These are phyloP conservation scores for Copromyces sp. DNA, from an alignment of 495 filamentous ascomycete genomes.

Conservation along the genomic window DNA sequence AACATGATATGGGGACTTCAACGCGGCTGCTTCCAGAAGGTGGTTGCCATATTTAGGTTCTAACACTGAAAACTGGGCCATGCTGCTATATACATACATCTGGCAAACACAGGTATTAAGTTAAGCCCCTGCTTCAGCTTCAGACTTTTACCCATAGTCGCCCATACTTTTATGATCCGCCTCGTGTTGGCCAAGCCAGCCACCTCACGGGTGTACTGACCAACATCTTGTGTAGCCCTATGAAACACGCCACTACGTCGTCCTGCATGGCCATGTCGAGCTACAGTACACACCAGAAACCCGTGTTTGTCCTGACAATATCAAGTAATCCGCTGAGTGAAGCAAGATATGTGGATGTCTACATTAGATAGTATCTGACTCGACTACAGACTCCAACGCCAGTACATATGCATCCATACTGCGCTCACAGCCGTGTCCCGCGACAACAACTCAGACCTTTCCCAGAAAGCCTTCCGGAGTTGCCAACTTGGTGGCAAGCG, in stretches of 20 bases:
- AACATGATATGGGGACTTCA: neutral
- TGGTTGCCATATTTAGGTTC: neutral
- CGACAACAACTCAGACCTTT: neutral
- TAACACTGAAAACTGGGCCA: neutral
- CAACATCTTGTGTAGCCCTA: neutral
- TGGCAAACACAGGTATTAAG: neutral
- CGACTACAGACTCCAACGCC: neutral
- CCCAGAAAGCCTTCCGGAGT: constrained; percentile 24
- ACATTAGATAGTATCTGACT: neutral
- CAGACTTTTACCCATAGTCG: neutral
- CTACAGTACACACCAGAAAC: neutral
- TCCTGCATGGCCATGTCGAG: neutral
- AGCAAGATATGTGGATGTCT: neutral
- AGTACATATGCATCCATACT: neutral
- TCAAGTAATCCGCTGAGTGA: neutral
- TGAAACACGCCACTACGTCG: neutral
- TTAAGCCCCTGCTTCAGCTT: neutral
- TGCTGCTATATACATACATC: neutral
- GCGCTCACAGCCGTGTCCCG: neutral
- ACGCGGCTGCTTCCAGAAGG: neutral
- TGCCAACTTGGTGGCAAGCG: constrained; percentile 19
- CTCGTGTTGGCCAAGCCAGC: neutral
- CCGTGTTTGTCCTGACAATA: neutral
- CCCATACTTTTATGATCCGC: neutral
- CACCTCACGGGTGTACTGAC: neutral